These are phyloP conservation scores for Leccinum boreale DNA, from an alignment of 768 basidiomycete genomes.

Conservation along the genomic window DNA sequence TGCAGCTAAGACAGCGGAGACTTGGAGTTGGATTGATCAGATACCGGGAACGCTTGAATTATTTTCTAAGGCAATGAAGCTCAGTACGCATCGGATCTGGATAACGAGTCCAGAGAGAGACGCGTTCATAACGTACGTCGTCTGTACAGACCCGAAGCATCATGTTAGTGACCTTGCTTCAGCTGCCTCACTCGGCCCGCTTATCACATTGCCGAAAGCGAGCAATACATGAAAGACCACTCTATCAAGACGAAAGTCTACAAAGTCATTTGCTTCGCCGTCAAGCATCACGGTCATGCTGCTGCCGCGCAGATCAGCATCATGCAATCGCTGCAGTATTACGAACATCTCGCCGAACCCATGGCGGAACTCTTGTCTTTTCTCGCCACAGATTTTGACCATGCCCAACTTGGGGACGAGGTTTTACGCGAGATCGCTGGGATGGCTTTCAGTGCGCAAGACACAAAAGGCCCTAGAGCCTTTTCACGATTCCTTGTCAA, in stretches of 20 bases:
- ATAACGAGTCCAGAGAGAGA: slow-evolving; percentile 83
- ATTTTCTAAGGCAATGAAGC: slow-evolving; percentile 66
- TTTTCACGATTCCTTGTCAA: slow-evolving; percentile 83
- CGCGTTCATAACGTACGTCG: slow-evolving; percentile 64
- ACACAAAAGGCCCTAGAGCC: slow-evolving; percentile 81
- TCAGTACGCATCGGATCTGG: slow-evolving; percentile 84
- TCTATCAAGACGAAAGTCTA: slow-evolving; percentile 74
- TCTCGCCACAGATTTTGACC: slow-evolving; percentile 83
- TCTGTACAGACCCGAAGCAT: not conserved
- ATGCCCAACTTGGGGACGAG: slow-evolving; percentile 87
- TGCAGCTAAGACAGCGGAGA: slow-evolving; percentile 41
- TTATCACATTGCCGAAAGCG: slow-evolving; percentile 82
- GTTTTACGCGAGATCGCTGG: slow-evolving; percentile 83
- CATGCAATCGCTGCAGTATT: slow-evolving; percentile 89
- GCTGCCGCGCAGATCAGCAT: slow-evolving; percentile 85
- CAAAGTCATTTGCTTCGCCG: slow-evolving; percentile 86
- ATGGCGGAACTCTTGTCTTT: slow-evolving; percentile 87
- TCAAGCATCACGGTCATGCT: slow-evolving; percentile 85
- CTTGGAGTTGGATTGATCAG: slow-evolving; percentile 78
- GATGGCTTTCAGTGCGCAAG: slow-evolving; percentile 74
- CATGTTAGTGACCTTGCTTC: slow-evolving; percentile 1
- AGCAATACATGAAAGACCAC: slow-evolving; percentile 80
- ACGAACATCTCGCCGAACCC: slow-evolving; percentile 89
- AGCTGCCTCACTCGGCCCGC: slow-evolving; percentile 88
- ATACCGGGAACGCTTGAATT: slow-evolving; percentile 66